Percentiles rank a stretch among this genome's conserved stretches.
Conservation (phyloP, 495 filamentous ascomycete species). For the Annulohypoxylon stygium region DNA sequence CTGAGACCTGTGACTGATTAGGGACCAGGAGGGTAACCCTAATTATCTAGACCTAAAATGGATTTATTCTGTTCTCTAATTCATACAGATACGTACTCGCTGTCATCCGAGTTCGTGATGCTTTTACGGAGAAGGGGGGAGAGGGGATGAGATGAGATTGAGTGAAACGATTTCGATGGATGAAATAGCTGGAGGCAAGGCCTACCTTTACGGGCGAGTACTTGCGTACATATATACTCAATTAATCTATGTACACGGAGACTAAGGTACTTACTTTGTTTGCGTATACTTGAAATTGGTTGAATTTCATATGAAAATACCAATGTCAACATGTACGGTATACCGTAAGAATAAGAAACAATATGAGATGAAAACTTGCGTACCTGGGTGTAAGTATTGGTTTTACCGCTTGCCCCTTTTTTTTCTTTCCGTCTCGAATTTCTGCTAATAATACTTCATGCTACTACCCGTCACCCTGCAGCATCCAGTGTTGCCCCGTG, state of each 20-base stretch:
- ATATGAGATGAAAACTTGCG: too few relatives aligned
- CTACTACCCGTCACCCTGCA: constrained; percentile 34
- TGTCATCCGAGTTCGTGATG: not conserved
- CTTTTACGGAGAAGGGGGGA: not conserved
- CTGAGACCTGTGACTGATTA: constrained; percentile 16
- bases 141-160: not conserved
- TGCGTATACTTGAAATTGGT: not conserved
- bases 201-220: not conserved
- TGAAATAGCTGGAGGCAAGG: not conserved
- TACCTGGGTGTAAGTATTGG: not conserved
- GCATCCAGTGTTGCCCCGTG: constrained; percentile 31
- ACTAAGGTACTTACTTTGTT: not conserved
- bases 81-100: not conserved
- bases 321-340: not conserved
- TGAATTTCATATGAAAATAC: not conserved
- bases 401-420: not conserved
- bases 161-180: not conserved
- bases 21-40: constrained; percentile 5
- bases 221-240: not conserved
- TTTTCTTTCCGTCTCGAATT: constrained; percentile 24
- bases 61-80: constrained; percentile 10
- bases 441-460: constrained; percentile 38
- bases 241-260: not conserved
- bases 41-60: constrained; percentile 29
- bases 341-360: not conserved